These are phyloP conservation scores for Primulina eburnea DNA, from an alignment of 257 asterid genomes.

Conservation along the genomic window DNA sequence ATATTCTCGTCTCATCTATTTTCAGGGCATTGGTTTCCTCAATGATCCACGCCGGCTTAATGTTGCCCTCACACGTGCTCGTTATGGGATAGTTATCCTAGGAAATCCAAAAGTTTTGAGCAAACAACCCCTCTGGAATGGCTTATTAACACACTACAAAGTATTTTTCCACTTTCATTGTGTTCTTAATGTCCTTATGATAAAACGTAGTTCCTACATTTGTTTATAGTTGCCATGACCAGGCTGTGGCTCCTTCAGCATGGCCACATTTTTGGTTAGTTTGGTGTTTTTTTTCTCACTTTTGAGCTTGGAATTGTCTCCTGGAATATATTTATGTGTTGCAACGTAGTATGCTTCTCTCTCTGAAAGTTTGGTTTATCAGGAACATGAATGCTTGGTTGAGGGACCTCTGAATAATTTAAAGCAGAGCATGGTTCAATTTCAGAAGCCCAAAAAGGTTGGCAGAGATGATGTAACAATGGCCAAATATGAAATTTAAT, in stretches of 20 bases:
- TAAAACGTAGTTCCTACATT: constrained; percentile 7
- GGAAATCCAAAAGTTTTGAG: constrained; percentile 99
- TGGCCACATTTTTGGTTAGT: constrained; percentile 15
- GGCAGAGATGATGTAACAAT: not conserved
- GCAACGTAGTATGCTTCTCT: constrained; percentile 10
- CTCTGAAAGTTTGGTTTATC: constrained; percentile 22
- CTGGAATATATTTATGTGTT: not conserved
- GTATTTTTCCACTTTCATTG: constrained; percentile 37
- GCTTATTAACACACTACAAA: constrained; percentile 91
- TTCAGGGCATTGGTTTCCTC: constrained; percentile 95
- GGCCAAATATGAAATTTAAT: not conserved
- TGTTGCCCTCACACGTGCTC: constrained; percentile 99
- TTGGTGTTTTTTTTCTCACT: not conserved
- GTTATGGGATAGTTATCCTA: constrained; percentile 91
- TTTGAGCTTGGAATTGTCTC: constrained; percentile 7
- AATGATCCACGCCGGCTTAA: constrained; percentile 98
- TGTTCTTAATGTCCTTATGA: constrained; percentile 3
- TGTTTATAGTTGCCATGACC: constrained; percentile 15
- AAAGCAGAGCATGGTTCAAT: constrained; percentile 99
- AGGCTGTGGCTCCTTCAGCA: constrained; percentile 18
- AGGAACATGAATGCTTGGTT: constrained; percentile 98
- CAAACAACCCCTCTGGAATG: constrained; percentile 95
- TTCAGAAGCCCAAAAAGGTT: constrained; percentile 97
- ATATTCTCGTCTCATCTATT: constrained; percentile 17
- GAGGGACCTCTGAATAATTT: constrained; percentile 97